Evolutionary conservation across 1,284 basidiomycete genomes (phyloP).

Genomic region (Trichosporon sp.): DNA sequence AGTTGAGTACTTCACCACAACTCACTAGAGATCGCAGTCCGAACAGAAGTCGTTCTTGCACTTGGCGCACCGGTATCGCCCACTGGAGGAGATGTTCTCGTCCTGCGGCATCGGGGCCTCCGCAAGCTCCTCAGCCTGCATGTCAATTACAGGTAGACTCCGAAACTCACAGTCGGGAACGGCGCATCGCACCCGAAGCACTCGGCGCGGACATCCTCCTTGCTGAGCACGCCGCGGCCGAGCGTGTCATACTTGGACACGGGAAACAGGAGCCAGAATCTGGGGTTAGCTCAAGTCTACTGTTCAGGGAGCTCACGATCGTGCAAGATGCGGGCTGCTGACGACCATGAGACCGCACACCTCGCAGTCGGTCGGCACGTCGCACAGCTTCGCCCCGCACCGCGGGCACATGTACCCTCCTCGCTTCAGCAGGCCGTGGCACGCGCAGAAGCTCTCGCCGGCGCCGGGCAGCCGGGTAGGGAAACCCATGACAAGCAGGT

Average conservation of each 20-base stretch:
- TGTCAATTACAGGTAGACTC: slow-evolving; percentile 9
- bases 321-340: slow-evolving; percentile 90
- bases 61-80: slow-evolving; percentile 61
- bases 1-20: neutral
- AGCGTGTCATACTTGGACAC: slow-evolving; percentile 36
- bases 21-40: slow-evolving; percentile 65
- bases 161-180: slow-evolving; percentile 52
- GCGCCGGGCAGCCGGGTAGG: slow-evolving; percentile 83
- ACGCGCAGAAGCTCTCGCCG: slow-evolving; percentile 80
- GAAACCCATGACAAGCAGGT: slow-evolving; percentile 99
- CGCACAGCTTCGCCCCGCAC: slow-evolving; percentile 87
- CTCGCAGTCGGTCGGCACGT: slow-evolving; percentile 96
- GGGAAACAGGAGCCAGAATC: slow-evolving; percentile 48
- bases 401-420: slow-evolving; percentile 93
- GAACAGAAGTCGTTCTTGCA: slow-evolving; percentile 58
- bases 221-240: slow-evolving; percentile 29
- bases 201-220: slow-evolving; percentile 44
- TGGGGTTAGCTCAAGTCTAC: slow-evolving; percentile 7
- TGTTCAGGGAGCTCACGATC: slow-evolving; percentile 63
- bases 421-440: slow-evolving; percentile 82
- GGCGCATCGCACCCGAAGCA: slow-evolving; percentile 70
- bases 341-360: slow-evolving; percentile 97
- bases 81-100: slow-evolving; percentile 69
- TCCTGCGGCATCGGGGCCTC: slow-evolving; percentile 49
- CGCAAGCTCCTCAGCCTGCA: slow-evolving; percentile 13